Evolutionary conservation across 179 eudicot genomes (phyloP).

Genomic region (Patellifolia procumbens): DNA sequence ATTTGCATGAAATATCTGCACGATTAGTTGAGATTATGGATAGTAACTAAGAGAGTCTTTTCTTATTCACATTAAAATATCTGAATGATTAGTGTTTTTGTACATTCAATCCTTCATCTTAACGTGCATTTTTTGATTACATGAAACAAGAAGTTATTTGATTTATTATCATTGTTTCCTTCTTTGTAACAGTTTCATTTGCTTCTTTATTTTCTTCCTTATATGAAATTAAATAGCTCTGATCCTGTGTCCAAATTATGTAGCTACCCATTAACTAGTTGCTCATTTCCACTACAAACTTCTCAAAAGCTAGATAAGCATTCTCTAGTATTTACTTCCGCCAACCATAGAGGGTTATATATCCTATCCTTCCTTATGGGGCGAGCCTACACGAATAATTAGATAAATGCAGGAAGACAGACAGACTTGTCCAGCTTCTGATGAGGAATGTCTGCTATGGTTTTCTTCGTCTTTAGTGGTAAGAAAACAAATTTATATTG

Average conservation of each 20-base stretch:
- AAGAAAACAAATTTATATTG: not conserved
- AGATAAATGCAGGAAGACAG: constrained; percentile 29
- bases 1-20: not conserved
- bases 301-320: not conserved
- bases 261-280: no score
- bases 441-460: constrained; percentile 4
- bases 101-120: not conserved
- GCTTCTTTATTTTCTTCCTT: constrained; percentile 1
- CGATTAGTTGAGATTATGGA: not conserved
- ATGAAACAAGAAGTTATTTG: constrained; percentile 15
- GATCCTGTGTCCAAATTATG: not conserved
- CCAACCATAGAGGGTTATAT: constrained; percentile 13
- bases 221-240: not conserved
- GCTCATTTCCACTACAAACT: not conserved
- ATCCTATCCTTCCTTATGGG: constrained; percentile 23
- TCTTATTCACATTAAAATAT: not conserved
- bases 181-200: not conserved
- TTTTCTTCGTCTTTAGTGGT: not conserved
- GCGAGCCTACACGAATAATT: not conserved
- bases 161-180: constrained; percentile 19
- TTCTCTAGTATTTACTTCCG: constrained; percentile 11
- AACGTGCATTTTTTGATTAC: not conserved
- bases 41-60: not conserved
- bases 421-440: constrained; percentile 11
- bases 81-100: not conserved